Evolutionary conservation across 371 early-diverging fungal genomes (phyloP).

Genomic region (Entomophthora muscae): DNA sequence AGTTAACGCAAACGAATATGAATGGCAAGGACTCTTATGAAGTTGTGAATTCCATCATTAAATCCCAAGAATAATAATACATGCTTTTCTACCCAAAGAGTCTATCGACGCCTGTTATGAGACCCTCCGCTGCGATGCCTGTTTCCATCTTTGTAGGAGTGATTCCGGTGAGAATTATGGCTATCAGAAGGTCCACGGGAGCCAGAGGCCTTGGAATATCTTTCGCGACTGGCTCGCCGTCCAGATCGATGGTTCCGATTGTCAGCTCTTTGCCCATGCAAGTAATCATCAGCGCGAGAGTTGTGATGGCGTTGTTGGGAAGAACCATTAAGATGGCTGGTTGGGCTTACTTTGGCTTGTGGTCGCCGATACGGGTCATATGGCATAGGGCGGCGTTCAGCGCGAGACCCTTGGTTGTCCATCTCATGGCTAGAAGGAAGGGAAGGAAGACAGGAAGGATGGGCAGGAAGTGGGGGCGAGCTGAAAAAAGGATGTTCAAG

Average conservation of each 20-base stretch:
- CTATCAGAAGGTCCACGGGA: not conserved
- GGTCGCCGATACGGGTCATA: not conserved
- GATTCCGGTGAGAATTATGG: not conserved
- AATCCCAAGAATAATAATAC: too few relatives aligned
- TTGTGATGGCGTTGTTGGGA: not conserved
- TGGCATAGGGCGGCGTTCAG: not conserved
- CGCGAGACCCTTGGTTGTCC: not conserved
- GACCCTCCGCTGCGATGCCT: not conserved
- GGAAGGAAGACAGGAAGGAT: not conserved
- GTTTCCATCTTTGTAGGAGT: not conserved
- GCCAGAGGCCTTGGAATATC: not conserved
- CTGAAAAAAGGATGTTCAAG: slow-evolving; percentile 58
- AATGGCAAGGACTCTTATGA: too few relatives aligned
- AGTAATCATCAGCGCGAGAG: not conserved
- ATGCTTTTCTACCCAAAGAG: too few relatives aligned
- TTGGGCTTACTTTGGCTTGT: not conserved
- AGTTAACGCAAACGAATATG: too few relatives aligned
- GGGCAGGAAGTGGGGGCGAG: slow-evolving; percentile 30
- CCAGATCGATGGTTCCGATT: not conserved
- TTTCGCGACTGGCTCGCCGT: not conserved
- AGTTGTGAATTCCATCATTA: too few relatives aligned
- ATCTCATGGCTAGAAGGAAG: slow-evolving; percentile 4
- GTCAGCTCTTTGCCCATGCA: not conserved
- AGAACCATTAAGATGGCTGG: not conserved
- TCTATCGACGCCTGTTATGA: not conserved